Evolutionary conservation across 768 basidiomycete genomes (phyloP).

Genomic region (Ramaria sp.): DNA sequence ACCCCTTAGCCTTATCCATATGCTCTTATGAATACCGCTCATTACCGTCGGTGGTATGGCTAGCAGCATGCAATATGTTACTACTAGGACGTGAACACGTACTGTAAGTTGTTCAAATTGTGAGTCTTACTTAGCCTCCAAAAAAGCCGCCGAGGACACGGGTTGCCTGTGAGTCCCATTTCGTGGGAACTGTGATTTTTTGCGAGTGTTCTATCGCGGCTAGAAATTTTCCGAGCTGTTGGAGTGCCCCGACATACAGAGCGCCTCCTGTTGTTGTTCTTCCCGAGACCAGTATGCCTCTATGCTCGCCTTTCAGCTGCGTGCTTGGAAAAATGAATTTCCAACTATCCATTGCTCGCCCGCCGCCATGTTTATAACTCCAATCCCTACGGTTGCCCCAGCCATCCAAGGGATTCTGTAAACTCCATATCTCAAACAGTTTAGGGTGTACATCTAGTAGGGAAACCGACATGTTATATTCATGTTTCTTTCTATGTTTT

Average conservation of each 20-base stretch:
- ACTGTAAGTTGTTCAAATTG: too few relatives aligned
- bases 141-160: too few relatives aligned
- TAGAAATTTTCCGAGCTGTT: not conserved
- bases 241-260: not conserved
- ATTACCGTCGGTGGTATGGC: too few relatives aligned
- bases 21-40: too few relatives aligned
- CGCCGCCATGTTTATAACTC: conserved; percentile 64
- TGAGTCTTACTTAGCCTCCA: too few relatives aligned
- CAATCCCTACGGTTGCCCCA: conserved; percentile 63
- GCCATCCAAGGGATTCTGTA: conserved; percentile 58
- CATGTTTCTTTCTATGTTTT: not conserved
- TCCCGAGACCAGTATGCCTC: not conserved
- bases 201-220: not conserved
- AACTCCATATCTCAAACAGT: conserved; percentile 48
- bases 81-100: too few relatives aligned
- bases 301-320: not conserved
- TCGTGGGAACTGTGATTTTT: too few relatives aligned
- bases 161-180: too few relatives aligned
- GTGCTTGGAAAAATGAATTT: not conserved
- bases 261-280: not conserved
- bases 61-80: too few relatives aligned
- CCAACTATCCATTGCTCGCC: conserved; percentile 55
- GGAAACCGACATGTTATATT: conserved; percentile 57
- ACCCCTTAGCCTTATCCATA: too few relatives aligned
- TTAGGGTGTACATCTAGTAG: conserved; percentile 53